Evolutionary conservation across 495 filamentous ascomycete genomes (phyloP).

Genomic region (Elasticomyces elasticus): DNA sequence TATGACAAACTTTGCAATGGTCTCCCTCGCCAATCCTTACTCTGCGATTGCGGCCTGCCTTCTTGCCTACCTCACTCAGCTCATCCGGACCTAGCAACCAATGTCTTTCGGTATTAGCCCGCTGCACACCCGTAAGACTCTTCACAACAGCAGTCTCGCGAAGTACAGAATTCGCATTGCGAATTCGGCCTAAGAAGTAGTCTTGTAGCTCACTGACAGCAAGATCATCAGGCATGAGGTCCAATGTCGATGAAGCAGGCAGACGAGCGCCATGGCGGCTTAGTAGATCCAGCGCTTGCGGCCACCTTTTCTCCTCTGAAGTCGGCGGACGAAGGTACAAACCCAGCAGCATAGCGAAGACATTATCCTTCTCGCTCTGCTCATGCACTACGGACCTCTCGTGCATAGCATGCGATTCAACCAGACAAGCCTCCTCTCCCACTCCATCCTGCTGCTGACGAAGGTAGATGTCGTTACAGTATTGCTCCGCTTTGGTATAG

Average conservation of each 20-base stretch:
- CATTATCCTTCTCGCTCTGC: slow-evolving; percentile 53
- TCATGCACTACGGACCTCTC: background rate
- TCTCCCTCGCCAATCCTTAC: slow-evolving; percentile 78
- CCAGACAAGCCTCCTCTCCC: background rate
- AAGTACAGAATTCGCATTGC: slow-evolving; percentile 69
- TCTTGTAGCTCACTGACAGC: slow-evolving; percentile 71
- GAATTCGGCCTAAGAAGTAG: slow-evolving; percentile 87
- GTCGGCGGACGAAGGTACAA: slow-evolving; percentile 80
- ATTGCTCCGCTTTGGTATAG: slow-evolving; percentile 86
- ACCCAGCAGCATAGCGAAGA: slow-evolving; percentile 82
- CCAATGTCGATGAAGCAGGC: slow-evolving; percentile 72
- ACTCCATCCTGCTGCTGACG: slow-evolving; percentile 21
- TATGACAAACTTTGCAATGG: slow-evolving; percentile 85
- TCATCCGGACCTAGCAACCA: slow-evolving; percentile 60
- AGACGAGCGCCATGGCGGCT: slow-evolving; percentile 85
- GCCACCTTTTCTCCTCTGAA: slow-evolving; percentile 54
- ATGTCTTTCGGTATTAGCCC: slow-evolving; percentile 58
- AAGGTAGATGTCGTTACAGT: slow-evolving; percentile 72
- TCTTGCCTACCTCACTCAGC: slow-evolving; percentile 32
- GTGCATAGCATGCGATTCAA: slow-evolving; percentile 22
- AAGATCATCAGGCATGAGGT: slow-evolving; percentile 70
- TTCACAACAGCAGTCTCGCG: slow-evolving; percentile 70
- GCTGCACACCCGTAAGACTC: slow-evolving; percentile 60
- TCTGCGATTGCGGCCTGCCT: slow-evolving; percentile 50
- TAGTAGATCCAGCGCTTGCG: slow-evolving; percentile 73